Evolutionary conservation across 2,329 filamentous ascomycete genomes (phyloP).

Genomic region (Neopestalotiopsis sp.): DNA sequence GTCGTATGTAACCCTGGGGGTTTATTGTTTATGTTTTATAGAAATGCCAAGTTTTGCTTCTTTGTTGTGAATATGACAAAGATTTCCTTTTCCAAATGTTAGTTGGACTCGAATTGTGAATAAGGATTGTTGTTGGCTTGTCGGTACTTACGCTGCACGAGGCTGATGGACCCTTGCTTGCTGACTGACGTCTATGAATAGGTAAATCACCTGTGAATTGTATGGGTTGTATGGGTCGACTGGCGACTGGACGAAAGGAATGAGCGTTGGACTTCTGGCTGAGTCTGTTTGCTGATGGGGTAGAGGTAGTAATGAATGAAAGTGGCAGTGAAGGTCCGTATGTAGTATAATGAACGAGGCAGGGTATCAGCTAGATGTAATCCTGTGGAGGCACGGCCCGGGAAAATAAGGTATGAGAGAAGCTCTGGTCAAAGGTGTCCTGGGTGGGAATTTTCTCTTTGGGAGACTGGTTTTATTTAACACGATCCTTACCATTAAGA

Average conservation of each 20-base stretch:
- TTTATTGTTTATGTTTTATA: neutral
- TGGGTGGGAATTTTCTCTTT: neutral
- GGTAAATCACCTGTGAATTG: neutral
- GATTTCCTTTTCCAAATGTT: neutral
- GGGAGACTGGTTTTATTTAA: neutral
- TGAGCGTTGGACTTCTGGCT: neutral
- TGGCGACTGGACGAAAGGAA: neutral
- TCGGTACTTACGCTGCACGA: no score
- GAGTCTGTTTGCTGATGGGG: neutral
- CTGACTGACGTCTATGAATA: neutral
- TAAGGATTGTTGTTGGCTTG: no score
- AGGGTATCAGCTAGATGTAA: neutral
- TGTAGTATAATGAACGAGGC: neutral
- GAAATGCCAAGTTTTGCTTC: neutral
- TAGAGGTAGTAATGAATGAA: neutral
- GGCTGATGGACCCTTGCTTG: no score
- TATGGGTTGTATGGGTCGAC: no score
- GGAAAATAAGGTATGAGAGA: neutral
- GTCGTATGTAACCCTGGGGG: neutral
- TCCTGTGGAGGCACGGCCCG: neutral
- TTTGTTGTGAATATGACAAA: neutral
- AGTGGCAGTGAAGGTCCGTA: constrained; percentile 2
- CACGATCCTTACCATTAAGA: neutral
- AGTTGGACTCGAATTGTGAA: neutral
- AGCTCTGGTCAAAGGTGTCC: neutral